phyloP scores from a whole-genome alignment of 768 basidiomycete species.

The Kwoniella heveanensis region DNA sequence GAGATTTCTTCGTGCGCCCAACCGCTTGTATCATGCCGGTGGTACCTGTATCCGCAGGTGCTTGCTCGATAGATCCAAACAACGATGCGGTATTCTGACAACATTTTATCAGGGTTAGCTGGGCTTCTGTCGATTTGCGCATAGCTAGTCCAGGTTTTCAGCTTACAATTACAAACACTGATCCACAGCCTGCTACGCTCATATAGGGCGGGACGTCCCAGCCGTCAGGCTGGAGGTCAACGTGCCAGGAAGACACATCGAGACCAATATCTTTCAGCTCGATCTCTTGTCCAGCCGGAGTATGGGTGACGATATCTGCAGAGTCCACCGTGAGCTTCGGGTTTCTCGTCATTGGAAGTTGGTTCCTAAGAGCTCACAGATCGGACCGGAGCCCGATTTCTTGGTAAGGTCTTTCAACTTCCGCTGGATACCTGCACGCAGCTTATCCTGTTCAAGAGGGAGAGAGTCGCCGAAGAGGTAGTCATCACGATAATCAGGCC shows the following conservation, averaged over 20 bases:
- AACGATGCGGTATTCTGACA: constrained; percentile 46
- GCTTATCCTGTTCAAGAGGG: constrained; percentile 24
- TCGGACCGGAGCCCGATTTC: constrained; percentile 40
- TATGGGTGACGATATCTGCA: constrained; percentile 47
- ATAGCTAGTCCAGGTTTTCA: background rate
- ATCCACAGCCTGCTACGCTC: constrained; percentile 32
- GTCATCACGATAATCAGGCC: constrained; percentile 31
- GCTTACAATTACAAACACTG: constrained; percentile 46
- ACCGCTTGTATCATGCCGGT: background rate
- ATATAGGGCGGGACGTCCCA: constrained; percentile 42
- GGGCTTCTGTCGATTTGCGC: too few species aligned
- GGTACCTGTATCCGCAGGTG: background rate
- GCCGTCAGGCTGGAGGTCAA: constrained; percentile 29
- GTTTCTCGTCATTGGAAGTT: background rate
- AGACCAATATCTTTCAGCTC: constrained; percentile 38
- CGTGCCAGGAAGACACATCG: constrained; percentile 22
- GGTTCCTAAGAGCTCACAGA: constrained; percentile 44
- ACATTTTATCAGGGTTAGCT: background rate
- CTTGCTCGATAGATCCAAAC: constrained; percentile 39
- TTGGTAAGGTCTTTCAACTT: constrained; percentile 36
- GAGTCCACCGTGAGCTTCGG: constrained; percentile 9
- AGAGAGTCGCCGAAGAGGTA: constrained; percentile 44
- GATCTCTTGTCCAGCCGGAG: constrained; percentile 23
- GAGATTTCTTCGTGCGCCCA: constrained; percentile 15
- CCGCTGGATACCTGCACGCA: constrained; percentile 27